Base-by-base conservation (phyloP, 441 rosid genomes). In the Biscutella laevigata region DNA sequence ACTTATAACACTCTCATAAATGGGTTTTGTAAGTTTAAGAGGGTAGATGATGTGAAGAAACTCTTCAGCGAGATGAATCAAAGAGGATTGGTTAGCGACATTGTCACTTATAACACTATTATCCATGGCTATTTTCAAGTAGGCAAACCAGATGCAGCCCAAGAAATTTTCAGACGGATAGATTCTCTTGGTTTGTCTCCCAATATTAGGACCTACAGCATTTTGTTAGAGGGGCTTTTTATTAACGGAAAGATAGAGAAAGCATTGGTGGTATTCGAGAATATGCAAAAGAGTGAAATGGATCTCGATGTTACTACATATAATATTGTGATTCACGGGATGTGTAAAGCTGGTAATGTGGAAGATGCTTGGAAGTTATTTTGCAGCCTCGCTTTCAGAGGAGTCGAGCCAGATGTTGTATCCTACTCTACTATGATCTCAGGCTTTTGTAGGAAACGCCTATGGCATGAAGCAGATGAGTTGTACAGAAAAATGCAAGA, bases 401-500 rank as follows among this genome's bases (percentile, higher is more conserved):
- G 75, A 15, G 1, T 70, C 6, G 15, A 64, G 19, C 75, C 77
- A 8, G 44, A 61, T 38, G 27, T 57, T 24, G 15, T 42, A 1
- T 53, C 72, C 1, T 69, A 62, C 19, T 52, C 33, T 17, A 40
- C 53, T 0, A 57, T 76, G 59, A 61, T 76, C 26, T 41, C 38
- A 24, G 67, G 61, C 3, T 55, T 69, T 39, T 44, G 54, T 44
- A 59, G 59, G 38, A 51, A 17, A 53, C 69, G 70, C 1, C 8
- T 44, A 2, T 38, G 54, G 35, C 11, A 42, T 51, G 61, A 62
- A 66, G 72, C 76, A 13, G 43, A 46, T 13, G 5, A 35, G 13
- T 26, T 66, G 64, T 60, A 66, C 24, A 62, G 66, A 37, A 36
- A 42, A 51, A 75, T 71, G 77, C 67, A 55, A 30, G 62, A 61